Base-by-base conservation (phyloP, 306 rosid genomes). In the Castanea mollissima region DNA sequence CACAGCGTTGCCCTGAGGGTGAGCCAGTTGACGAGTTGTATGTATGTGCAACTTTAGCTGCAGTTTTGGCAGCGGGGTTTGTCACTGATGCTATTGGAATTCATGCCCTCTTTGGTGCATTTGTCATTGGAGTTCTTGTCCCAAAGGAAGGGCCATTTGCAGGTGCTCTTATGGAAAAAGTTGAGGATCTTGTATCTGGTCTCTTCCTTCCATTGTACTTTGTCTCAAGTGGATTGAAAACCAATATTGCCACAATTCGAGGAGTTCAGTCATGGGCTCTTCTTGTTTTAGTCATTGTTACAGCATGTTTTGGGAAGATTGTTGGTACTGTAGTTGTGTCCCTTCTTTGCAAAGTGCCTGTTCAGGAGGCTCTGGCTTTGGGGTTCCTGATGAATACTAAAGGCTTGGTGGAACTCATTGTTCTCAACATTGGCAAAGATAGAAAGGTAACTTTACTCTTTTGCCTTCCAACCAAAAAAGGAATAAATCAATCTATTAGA, bases 71-170 rank as follows among this genome's bases (percentile, higher is more conserved):
- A 41, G 96, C 97, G 25, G 97, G 98, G 19, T 88, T 94, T 71
- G 78, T 44, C 20, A 94, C 98, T 5, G 98, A 94, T 81, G 71
- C 88, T 57, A 92, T 92, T 75, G 98, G 98, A 65, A 94, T 94
- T 79, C 98, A 92, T 81, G 96, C 98, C 71, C 87, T 94, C 94
- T 92, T 94, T 82, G 98, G 98, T 56, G 91, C 97, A 18, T 94
- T 94, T 81, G 92, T 94, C 56, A 52, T 92, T 46, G 98, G 98
- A 75, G 73, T 94, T 70, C 75, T 94, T 68, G 79, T 94, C 70
- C 96, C 94, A 5, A 94, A 87, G 83, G 96, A 94, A 44, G 93
- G 94, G n/a, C 87, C 93, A 16, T 86, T 94, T 76, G 90, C 90
- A 3, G 83, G 90, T 18, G 89, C 94, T 60, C 89, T 94, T 21